Conservation (phyloP, 192 early-diverging fungal species). For the Lobosporangium transversale region DNA sequence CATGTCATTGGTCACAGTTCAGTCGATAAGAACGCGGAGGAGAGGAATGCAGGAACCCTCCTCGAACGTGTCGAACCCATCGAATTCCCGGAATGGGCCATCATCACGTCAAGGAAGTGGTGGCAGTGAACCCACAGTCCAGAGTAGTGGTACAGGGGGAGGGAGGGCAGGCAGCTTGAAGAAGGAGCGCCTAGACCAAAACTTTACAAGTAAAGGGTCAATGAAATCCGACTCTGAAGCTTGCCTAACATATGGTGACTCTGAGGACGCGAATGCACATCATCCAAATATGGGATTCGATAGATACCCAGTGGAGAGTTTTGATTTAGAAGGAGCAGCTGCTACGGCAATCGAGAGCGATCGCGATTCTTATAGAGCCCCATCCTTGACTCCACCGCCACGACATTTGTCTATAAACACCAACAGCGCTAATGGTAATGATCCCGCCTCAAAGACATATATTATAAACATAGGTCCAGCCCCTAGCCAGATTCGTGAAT, state of each 20-base stretch:
- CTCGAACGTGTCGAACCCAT: not conserved
- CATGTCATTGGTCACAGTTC: conserved; percentile 11
- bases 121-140: not conserved
- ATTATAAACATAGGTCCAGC: not conserved
- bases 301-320: not conserved
- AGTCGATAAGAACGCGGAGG: conserved; percentile 18
- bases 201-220: conserved; percentile 7
- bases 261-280: conserved; percentile 13
- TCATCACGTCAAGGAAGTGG: not conserved
- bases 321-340: not conserved
- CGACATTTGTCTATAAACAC: conserved; percentile 1
- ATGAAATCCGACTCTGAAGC: conserved; percentile 14
- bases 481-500: conserved; percentile 28
- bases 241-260: conserved; percentile 11
- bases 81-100: not conserved
- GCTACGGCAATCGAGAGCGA: conserved; percentile 1
- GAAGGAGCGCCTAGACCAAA: not conserved
- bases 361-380: conserved; percentile 1
- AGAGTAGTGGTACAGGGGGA: not conserved
- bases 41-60: conserved; percentile 12
- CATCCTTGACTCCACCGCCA: conserved; percentile 33
- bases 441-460: not conserved
- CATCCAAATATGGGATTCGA: conserved; percentile 11
- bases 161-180: not conserved
- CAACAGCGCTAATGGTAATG: not conserved